Conservation (phyloP, 192 early-diverging fungal genomes). For the Podila verticillata region DNA sequence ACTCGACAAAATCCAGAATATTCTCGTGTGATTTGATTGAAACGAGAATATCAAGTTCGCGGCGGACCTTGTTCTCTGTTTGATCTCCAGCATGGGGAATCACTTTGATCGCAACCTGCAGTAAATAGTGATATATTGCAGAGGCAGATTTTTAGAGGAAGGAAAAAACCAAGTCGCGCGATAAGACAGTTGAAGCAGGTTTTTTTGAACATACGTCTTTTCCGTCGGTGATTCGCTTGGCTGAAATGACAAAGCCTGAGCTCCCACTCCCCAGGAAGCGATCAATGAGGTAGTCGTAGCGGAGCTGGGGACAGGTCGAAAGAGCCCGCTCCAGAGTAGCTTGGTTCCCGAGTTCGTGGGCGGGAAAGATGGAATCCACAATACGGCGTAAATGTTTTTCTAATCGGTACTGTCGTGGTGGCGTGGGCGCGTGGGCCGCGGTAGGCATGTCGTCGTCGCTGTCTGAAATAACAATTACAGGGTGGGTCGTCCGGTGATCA, state of each 20-base stretch:
- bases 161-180: background rate
- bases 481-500: background rate
- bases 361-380: conserved; percentile 19
- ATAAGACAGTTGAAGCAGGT: background rate
- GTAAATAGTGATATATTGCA: background rate
- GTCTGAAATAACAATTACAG: conserved; percentile 15
- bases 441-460: background rate
- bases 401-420: background rate
- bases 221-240: conserved; percentile 12
- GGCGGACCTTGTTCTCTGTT: conserved; percentile 18
- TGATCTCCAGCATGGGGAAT: conserved; percentile 6
- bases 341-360: background rate
- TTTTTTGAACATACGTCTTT: conserved; percentile 6
- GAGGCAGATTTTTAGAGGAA: background rate
- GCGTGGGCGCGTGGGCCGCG: too few relatives aligned
- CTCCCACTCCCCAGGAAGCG: conserved; percentile 20
- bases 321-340: conserved; percentile 4
- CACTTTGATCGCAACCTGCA: conserved; percentile 20
- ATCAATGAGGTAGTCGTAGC: conserved; percentile 6
- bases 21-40: conserved; percentile 19
- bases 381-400: background rate
- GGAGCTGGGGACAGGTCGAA: background rate
- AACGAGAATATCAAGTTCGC: conserved; percentile 19
- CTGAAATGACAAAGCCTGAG: conserved; percentile 20
- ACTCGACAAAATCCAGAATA: conserved; percentile 21